A percentile compares a stretch with the other conserved stretches of the same genome.
phyloP scores from a whole-genome alignment of 2,329 filamentous ascomycete genomes.

The Thermochaetoides dissita region DNA sequence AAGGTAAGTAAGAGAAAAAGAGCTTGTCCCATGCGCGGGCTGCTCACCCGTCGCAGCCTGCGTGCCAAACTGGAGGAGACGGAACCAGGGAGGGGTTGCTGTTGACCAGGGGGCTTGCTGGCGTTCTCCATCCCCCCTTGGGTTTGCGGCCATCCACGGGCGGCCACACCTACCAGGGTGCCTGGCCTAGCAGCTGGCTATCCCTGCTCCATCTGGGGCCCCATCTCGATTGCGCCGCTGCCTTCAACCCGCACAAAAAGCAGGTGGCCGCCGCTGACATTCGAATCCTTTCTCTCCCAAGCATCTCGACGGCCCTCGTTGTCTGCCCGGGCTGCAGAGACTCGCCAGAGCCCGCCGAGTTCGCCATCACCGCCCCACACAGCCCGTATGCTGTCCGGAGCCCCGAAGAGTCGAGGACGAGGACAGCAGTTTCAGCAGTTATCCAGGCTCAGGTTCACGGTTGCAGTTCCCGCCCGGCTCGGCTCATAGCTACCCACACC shows the following conservation, averaged over 20 bases:
- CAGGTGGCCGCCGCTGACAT: constrained; percentile 26
- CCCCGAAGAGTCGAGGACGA: no score
- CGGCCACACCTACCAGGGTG: constrained; percentile 15
- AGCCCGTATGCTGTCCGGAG: not conserved
- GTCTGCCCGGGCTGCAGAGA: constrained; percentile 5
- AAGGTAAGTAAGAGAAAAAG: no score
- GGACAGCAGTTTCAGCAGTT: no score
- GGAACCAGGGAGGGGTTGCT: constrained; percentile 5
- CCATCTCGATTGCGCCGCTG: constrained; percentile 30
- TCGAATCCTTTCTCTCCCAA: constrained; percentile 19
- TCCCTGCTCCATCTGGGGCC: constrained; percentile 24
- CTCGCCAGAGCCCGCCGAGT: constrained; percentile 3
- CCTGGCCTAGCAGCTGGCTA: constrained; percentile 13
- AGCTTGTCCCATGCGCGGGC: no score
- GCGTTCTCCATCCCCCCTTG: constrained; percentile 16
- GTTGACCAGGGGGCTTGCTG: constrained; percentile 14
- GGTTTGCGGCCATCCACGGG: constrained; percentile 17
- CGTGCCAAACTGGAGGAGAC: no score
- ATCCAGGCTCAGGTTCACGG: not conserved
- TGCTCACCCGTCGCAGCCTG: no score
- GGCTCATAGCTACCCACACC: constrained; percentile 2
- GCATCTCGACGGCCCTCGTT: constrained; percentile 1
- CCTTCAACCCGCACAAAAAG: constrained; percentile 38
- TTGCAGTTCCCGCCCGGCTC: constrained; percentile 5
- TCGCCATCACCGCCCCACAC: constrained; percentile 4